phyloP scores from a whole-genome alignment of 495 filamentous ascomycete species.

The Penicillium ucsense region DNA sequence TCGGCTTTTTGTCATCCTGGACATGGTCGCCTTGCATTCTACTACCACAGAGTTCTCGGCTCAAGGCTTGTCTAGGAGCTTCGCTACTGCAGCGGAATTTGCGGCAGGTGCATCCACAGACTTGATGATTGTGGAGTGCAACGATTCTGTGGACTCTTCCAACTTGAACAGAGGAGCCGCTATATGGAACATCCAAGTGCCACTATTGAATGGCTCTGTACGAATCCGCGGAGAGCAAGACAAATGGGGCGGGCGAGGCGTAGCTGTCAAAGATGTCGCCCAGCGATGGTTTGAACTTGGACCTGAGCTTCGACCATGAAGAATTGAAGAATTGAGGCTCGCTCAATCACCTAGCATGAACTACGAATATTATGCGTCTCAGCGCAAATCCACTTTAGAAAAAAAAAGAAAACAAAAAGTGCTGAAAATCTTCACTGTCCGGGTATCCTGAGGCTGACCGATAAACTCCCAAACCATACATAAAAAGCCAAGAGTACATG shows the following conservation, averaged over 20 bases:
- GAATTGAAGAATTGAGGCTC: background rate
- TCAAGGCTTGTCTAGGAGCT: conserved; percentile 65
- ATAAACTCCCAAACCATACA: conserved; percentile 28
- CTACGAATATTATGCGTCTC: conserved; percentile 1
- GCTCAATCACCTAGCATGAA: conserved; percentile 4
- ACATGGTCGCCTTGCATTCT: conserved; percentile 58
- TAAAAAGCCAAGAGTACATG: conserved; percentile 12
- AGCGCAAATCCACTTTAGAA: conserved; percentile 9
- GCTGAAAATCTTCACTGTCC: conserved; percentile 15
- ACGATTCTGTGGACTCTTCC: conserved; percentile 19
- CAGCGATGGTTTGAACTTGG: conserved; percentile 65
- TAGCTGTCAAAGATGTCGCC: conserved; percentile 53
- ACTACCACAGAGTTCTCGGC: conserved; percentile 72
- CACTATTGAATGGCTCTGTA: conserved; percentile 52
- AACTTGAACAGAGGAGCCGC: conserved; percentile 23
- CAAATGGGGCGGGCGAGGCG: conserved; percentile 56
- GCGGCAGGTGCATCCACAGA: conserved; percentile 29
- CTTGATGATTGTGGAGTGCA: conserved; percentile 35
- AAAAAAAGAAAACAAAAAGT: conserved; percentile 1
- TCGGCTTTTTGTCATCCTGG: conserved; percentile 50
- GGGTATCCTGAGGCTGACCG: conserved; percentile 37
- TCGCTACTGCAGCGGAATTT: conserved; percentile 58
- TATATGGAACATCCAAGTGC: conserved; percentile 46
- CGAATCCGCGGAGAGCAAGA: conserved; percentile 44
- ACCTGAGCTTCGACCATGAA: background rate